Conservation (phyloP, 345 rosid species). For the Eucalyptus grandis region DNA sequence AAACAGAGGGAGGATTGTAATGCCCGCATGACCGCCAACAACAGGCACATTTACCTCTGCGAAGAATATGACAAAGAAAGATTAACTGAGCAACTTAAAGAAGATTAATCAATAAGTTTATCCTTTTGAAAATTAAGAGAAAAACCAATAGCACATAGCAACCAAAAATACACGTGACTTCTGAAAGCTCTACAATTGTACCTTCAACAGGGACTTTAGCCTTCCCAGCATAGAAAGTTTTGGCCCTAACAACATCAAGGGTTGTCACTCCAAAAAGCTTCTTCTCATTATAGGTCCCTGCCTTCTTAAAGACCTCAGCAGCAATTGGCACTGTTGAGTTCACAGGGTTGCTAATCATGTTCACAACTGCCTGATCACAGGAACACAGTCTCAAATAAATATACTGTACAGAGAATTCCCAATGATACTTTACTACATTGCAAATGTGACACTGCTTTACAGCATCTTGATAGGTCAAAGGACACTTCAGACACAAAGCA, state of each 20-base stretch:
- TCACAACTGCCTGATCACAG: conserved; percentile 36
- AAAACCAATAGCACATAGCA: background rate
- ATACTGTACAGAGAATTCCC: background rate
- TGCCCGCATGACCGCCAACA: conserved; percentile 85
- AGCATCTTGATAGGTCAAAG: background rate
- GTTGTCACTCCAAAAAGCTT: conserved; percentile 65
- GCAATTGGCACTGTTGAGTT: conserved; percentile 80
- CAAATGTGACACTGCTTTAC: background rate
- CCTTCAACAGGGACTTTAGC: conserved; percentile 47
- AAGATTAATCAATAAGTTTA: background rate
- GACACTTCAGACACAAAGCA: background rate
- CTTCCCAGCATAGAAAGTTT: conserved; percentile 67
- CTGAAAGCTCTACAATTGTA: background rate
- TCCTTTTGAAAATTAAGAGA: background rate
- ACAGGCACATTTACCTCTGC: conserved; percentile 74
- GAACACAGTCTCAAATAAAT: background rate
- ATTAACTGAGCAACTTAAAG: background rate
- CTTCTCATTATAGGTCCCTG: conserved; percentile 61
- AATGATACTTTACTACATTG: background rate
- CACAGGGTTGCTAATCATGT: conserved; percentile 74
- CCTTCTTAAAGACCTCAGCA: conserved; percentile 66
- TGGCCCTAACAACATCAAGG: conserved; percentile 71
- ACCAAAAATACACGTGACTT: background rate
- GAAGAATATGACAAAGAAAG: background rate
- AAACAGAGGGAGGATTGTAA: conserved; percentile 73